These are phyloP conservation scores for Apophysomyces sp. DNA, from an alignment of 371 early-diverging fungal genomes.

Conservation along the genomic window DNA sequence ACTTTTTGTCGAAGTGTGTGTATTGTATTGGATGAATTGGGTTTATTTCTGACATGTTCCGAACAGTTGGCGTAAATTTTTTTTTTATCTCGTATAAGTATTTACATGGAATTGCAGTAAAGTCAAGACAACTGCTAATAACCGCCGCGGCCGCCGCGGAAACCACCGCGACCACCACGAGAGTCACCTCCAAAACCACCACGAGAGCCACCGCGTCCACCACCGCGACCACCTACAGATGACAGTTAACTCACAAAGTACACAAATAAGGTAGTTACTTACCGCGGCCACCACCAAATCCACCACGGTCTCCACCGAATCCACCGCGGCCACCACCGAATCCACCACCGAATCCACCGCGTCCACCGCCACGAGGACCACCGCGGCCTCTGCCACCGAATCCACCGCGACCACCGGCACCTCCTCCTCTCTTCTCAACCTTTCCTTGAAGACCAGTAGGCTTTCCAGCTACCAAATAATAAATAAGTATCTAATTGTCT, in stretches of 20 bases:
- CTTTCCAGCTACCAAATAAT: constrained; percentile 26
- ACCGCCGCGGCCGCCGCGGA: constrained; percentile 17
- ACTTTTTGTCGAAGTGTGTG: no score
- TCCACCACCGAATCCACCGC: constrained; percentile 38
- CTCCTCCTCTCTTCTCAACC: constrained; percentile 55
- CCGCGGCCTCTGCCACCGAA: constrained; percentile 31
- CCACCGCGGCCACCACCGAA: constrained; percentile 40
- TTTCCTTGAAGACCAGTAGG: constrained; percentile 46
- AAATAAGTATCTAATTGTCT: background rate
- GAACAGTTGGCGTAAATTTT: no score
- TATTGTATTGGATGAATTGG: no score
- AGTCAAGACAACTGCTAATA: constrained; percentile 4
- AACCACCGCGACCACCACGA: constrained; percentile 19
- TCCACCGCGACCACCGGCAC: constrained; percentile 44
- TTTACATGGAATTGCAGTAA: background rate
- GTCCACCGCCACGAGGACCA: constrained; percentile 31
- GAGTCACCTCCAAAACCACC: constrained; percentile 29
- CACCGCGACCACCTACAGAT: constrained; percentile 12
- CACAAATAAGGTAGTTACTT: background rate
- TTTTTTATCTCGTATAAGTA: background rate
- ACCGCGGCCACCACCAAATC: no score
- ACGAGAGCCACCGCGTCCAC: constrained; percentile 33
- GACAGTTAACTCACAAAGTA: background rate
- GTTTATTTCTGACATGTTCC: no score
- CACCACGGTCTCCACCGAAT: constrained; percentile 29